Conservation (phyloP, 345 rosid species). For the Hypericum androsaemum region DNA sequence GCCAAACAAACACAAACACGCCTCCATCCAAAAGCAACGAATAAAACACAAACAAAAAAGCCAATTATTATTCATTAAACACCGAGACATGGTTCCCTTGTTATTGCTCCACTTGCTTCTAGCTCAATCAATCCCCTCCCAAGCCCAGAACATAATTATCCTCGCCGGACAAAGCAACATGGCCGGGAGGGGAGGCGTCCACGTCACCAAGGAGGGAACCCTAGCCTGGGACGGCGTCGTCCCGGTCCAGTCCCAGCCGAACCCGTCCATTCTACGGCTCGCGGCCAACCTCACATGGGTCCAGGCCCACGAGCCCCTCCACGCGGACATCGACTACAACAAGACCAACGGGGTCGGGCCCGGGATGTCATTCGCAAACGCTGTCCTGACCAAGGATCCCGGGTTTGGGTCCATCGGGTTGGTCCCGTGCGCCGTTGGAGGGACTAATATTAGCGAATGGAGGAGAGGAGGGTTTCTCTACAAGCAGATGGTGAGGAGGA, state of each 20-base stretch:
- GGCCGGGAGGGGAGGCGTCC: conserved; percentile 26
- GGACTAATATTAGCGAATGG: conserved; percentile 20
- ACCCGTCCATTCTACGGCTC: conserved; percentile 20
- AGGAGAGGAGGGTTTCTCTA: conserved; percentile 21
- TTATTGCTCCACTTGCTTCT: conserved; percentile 3
- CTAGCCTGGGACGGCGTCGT: conserved; percentile 18
- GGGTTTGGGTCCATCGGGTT: conserved; percentile 11
- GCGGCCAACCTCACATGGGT: conserved; percentile 16
- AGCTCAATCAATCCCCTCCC: background rate
- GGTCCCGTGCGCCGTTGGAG: conserved; percentile 22
- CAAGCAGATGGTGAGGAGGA: conserved; percentile 15
- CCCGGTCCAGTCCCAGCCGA: conserved; percentile 18
- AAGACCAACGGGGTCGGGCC: conserved; percentile 25
- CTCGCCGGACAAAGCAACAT: conserved; percentile 29
- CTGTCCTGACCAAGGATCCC: conserved; percentile 13
- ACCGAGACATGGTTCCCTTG: too few species aligned
- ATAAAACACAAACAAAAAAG: too few species aligned
- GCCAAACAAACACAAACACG: too few species aligned
- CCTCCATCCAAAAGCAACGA: too few species aligned
- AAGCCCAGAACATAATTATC: conserved; percentile 13
- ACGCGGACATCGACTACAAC: conserved; percentile 19
- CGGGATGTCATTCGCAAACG: conserved; percentile 23
- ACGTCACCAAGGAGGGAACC: conserved; percentile 7
- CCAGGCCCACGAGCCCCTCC: conserved; percentile 22
- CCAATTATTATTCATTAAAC: too few species aligned